A percentile compares a stretch with the other conserved stretches of the same genome.
Evolutionary conservation across 768 basidiomycete genomes (phyloP).

Genomic region (Dioszegia aurantiaca): DNA sequence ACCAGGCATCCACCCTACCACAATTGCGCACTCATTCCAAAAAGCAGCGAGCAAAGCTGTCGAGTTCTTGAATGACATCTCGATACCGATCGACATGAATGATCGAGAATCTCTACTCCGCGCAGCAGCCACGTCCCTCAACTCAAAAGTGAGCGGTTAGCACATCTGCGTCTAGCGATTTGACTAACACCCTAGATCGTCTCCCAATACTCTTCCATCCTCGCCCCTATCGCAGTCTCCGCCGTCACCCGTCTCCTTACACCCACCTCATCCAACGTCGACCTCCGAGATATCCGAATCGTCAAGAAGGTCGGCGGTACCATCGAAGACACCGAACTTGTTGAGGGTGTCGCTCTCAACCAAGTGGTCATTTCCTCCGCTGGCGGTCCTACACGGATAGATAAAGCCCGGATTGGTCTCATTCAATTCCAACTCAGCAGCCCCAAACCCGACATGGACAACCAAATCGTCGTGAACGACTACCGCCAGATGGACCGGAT

Average conservation of each 20-base stretch:
- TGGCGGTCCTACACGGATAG: constrained; percentile 89
- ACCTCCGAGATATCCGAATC: constrained; percentile 90
- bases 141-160: constrained; percentile 87
- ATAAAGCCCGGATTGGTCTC: constrained; percentile 97
- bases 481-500: constrained; percentile 99
- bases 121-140: constrained; percentile 90
- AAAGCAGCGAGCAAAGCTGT: constrained; percentile 89
- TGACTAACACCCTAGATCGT: constrained; percentile 67
- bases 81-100: constrained; percentile 82
- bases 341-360: constrained; percentile 95
- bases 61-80: constrained; percentile 88
- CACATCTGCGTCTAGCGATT: too few relatives aligned
- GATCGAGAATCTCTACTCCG: constrained; percentile 81
- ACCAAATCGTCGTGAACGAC: constrained; percentile 98
- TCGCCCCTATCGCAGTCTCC: constrained; percentile 97
- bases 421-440: constrained; percentile 98
- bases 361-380: constrained; percentile 87
- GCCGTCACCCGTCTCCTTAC: constrained; percentile 90
- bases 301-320: constrained; percentile 99
- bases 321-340: constrained; percentile 95
- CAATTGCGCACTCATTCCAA: constrained; percentile 92
- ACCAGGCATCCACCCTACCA: constrained; percentile 82
- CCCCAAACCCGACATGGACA: constrained; percentile 99
- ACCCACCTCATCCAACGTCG: constrained; percentile 86
- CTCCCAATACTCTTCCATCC: constrained; percentile 95